A percentile compares a stretch with the other conserved stretches of the same genome.
phyloP scores from a whole-genome alignment of 164 flowering plant species.

The Stephania japonica region DNA sequence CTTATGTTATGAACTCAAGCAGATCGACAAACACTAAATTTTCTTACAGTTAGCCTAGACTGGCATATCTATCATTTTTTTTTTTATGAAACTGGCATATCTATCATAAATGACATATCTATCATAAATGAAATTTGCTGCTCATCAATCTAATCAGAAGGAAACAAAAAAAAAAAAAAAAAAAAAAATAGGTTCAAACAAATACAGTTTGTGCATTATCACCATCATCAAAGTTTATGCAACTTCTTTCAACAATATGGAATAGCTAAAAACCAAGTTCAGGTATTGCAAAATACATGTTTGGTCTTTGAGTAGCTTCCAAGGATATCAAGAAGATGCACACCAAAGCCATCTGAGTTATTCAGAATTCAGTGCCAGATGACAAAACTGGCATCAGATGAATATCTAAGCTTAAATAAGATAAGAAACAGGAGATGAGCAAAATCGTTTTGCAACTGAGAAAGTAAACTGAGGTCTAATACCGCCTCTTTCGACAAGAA shows the following conservation, averaged over 20 bases:
- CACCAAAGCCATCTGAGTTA: slow-evolving; percentile 5
- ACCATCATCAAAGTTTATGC: neutral
- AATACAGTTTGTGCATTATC: neutral
- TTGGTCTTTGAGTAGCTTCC: neutral
- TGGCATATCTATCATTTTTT: too few relatives aligned
- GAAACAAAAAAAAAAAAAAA: neutral
- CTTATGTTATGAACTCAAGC: too few relatives aligned
- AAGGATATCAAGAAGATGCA: neutral
- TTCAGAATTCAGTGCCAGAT: slow-evolving; percentile 9
- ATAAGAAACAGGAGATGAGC: neutral
- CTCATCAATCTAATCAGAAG: neutral
- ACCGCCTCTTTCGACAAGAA: neutral
- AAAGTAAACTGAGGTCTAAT: neutral
- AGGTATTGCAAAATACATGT: neutral
- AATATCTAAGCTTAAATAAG: slow-evolving; percentile 1
- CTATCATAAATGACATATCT: too few relatives aligned
- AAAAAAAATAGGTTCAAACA: neutral
- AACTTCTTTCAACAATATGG: neutral
- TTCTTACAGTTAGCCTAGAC: too few relatives aligned
- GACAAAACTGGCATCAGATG: slow-evolving; percentile 5
- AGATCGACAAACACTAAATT: too few relatives aligned
- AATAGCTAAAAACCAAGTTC: neutral
- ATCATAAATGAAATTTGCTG: neutral
- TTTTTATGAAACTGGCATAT: too few relatives aligned
- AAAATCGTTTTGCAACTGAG: neutral